Evolutionary conservation across 2,329 filamentous ascomycete species (phyloP).

Genomic region (Pestalotiopsis fici): DNA sequence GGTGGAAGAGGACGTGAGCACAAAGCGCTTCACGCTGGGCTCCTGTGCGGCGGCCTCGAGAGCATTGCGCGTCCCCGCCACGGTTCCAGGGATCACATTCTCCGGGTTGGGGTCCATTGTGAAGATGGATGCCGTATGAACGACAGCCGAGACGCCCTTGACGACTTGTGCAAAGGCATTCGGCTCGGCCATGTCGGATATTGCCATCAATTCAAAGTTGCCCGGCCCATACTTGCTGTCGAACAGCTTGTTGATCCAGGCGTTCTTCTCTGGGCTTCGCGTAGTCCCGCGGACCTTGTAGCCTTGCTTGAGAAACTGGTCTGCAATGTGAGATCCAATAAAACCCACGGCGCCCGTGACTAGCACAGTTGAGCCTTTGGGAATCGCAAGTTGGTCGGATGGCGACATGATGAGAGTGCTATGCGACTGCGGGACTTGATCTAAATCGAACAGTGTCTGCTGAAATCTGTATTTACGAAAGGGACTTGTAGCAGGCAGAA

Average conservation of each 20-base stretch:
- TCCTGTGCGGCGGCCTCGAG: slow-evolving; percentile 1
- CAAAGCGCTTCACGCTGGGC: slow-evolving; percentile 7
- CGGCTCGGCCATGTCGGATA: not conserved
- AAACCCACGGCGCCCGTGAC: slow-evolving; percentile 37
- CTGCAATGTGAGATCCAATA: slow-evolving; percentile 39
- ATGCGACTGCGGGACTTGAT: too few species aligned
- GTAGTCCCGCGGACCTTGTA: slow-evolving; percentile 39
- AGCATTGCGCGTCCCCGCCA: not conserved
- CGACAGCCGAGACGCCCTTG: not conserved
- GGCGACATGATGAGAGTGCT: too few species aligned
- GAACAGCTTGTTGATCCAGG: not conserved
- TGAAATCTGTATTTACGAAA: too few species aligned
- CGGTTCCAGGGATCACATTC: not conserved
- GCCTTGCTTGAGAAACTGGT: slow-evolving; percentile 37
- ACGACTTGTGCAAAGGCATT: not conserved
- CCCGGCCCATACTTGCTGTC: not conserved
- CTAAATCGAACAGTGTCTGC: too few species aligned
- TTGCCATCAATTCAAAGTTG: not conserved
- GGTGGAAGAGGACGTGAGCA: not conserved
- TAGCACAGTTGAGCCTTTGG: not conserved
- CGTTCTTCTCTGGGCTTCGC: slow-evolving; percentile 2
- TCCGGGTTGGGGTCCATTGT: not conserved
- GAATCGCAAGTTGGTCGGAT: too few species aligned
- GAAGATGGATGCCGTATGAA: slow-evolving; percentile 1
- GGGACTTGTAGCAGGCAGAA: too few species aligned